Conservation (phyloP, 2,329 filamentous ascomycete species). For the Uncinocarpus reesii region DNA sequence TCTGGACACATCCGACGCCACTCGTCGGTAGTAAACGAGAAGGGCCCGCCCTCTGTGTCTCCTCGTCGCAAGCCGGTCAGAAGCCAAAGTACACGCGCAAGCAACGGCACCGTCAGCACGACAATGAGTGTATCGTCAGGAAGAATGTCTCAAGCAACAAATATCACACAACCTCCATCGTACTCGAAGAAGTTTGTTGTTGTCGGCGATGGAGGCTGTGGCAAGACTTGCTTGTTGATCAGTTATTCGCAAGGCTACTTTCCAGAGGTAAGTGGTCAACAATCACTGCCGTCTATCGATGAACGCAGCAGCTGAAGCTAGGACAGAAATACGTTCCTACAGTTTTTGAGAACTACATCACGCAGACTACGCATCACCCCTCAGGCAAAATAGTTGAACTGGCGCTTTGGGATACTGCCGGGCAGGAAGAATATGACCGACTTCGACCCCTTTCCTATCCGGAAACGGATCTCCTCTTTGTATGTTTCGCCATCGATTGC, state of each 20-base stretch:
- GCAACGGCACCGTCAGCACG: conserved; percentile 84
- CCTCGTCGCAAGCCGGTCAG: conserved; percentile 41
- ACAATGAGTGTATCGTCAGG: conserved; percentile 62
- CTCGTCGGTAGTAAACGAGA: conserved; percentile 37
- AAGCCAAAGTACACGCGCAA: conserved; percentile 55
- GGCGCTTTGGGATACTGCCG: conserved; percentile 95
- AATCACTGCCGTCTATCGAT: background rate
- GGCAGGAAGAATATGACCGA: conserved; percentile 97
- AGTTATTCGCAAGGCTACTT: conserved; percentile 99
- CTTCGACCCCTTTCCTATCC: conserved; percentile 92
- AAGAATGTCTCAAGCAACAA: conserved; percentile 64
- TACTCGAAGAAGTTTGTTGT: conserved; percentile 99
- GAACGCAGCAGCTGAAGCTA: conserved; percentile 4
- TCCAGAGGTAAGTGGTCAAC: conserved; percentile 63
- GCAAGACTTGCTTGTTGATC: conserved; percentile 96
- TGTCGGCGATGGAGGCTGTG: conserved; percentile 93
- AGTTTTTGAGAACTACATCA: conserved; percentile 99
- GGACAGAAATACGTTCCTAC: conserved; percentile 96
- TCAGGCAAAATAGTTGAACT: conserved; percentile 93
- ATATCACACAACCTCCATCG: conserved; percentile 78
- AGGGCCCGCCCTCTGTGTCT: conserved; percentile 31
- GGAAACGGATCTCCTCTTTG: conserved; percentile 94
- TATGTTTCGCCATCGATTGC: conserved; percentile 98
- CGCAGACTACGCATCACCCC: conserved; percentile 77
- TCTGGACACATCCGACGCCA: conserved; percentile 50